Conservation (phyloP, 805 yeast genomes). For the Candida qinlingensis region DNA sequence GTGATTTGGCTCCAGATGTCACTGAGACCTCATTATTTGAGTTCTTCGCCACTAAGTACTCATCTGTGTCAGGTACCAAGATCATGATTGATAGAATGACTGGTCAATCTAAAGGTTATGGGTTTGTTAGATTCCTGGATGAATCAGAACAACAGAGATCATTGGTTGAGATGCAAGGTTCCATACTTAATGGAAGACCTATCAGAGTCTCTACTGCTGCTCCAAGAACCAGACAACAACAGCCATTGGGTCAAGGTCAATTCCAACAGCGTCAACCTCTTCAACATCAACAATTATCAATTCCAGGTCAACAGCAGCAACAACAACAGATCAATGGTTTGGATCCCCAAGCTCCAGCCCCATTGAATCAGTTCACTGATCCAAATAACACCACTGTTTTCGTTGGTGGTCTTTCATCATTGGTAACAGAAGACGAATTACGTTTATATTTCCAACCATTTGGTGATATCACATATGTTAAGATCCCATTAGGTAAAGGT, state of each 20-base stretch:
- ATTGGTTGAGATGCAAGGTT: slow-evolving; percentile 77
- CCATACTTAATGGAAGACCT: slow-evolving; percentile 63
- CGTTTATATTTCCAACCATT: slow-evolving; percentile 55
- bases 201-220: slow-evolving; percentile 72
- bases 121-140: slow-evolving; percentile 74
- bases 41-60: slow-evolving; percentile 61
- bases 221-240: slow-evolving; percentile 37
- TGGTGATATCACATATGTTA: slow-evolving; percentile 73
- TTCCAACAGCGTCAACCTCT: slow-evolving; percentile 16
- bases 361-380: slow-evolving; percentile 64
- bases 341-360: slow-evolving; percentile 44
- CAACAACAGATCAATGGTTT: slow-evolving; percentile 12
- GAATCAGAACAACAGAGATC: slow-evolving; percentile 69
- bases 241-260: slow-evolving; percentile 1
- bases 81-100: slow-evolving; percentile 72
- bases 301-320: slow-evolving; percentile 8
- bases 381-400: slow-evolving; percentile 75
- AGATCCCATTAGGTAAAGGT: slow-evolving; percentile 67
- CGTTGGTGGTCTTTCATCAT: slow-evolving; percentile 58
- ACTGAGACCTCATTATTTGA: slow-evolving; percentile 62
- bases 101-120: slow-evolving; percentile 76
- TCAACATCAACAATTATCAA: slow-evolving; percentile 13
- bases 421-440: slow-evolving; percentile 57
- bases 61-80: slow-evolving; percentile 71
- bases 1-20: slow-evolving; percentile 73